Evolutionary conservation across 495 filamentous ascomycete species (phyloP), one percentile per base, ranked within the genome.

Genomic region (Neurospora pannonica): DNA sequence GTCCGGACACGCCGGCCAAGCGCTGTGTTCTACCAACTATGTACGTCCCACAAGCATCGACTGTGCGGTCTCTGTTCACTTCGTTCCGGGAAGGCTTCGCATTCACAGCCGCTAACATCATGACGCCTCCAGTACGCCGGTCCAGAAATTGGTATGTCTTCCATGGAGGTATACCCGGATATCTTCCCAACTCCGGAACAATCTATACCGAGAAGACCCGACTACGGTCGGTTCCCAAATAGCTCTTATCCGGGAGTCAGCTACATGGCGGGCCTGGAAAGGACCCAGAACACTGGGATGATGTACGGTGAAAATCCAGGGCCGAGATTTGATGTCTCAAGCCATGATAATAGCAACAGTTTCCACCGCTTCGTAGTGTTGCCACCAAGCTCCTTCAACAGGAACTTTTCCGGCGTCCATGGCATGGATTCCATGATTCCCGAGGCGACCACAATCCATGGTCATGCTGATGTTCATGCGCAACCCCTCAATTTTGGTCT

Each of bases 241-340:
- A 28, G 5, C 48, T 60, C 48, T 0, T 8, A 7, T 3, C 24
- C 21, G 5, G 5, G 2, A 31, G 13, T 3, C 21, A 60, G 5
- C 13, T 31, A 34, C 54, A 31, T 67, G 54, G 54, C 9, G 1
- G 28, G 54, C 1, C 0, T 67, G 6, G 54, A 17, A 67, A 36
- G 28, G 3, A 0, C 13, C 0, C 54, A 0, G 3, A 17, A 9
- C 1, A 19, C 15, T 8, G 28, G 28, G 0, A 19, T 34, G 2
- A 34, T 34, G 31, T 31, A 36, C 2, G 1, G 15, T 15, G 15
- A 0, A 31, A 0, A 31, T 3, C 28, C 5, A 62, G 24, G 8
- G 13, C 2, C 0, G 5, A 1, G 0, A 1, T 34, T 34, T 2
- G 0, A 17, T 1, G 3, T 2, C 2, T 17, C 34, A 15, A 9